A percentile compares a stretch with the other conserved stretches of the same genome.
Conservation (phyloP, 192 early-diverging fungal species). For the Backusella westeae region DNA sequence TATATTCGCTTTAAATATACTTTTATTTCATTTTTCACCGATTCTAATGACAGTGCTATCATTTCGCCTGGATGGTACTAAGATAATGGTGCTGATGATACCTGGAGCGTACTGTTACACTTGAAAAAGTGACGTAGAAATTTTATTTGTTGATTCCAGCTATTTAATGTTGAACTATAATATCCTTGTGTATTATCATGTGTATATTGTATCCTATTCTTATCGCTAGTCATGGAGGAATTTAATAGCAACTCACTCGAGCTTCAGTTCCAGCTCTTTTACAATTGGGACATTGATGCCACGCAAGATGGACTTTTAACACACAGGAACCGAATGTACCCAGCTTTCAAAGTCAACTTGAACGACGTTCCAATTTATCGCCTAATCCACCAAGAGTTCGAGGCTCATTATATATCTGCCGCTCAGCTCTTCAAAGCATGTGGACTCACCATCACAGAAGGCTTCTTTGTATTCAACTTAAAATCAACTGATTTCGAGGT, state of each 20-base stretch:
- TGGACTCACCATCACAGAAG: slow-evolving; percentile 32
- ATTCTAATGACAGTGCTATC: too few relatives aligned
- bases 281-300: slow-evolving; percentile 6
- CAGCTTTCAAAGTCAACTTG: slow-evolving; percentile 18
- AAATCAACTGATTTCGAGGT: slow-evolving; percentile 20
- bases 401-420: slow-evolving; percentile 24
- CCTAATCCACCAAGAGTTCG: slow-evolving; percentile 26
- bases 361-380: slow-evolving; percentile 27
- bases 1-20: too few relatives aligned
- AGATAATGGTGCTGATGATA: too few relatives aligned
- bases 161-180: background rate
- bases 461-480: slow-evolving; percentile 26
- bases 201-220: background rate
- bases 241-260: slow-evolving; percentile 4
- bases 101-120: too few relatives aligned
- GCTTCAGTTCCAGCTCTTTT: slow-evolving; percentile 26
- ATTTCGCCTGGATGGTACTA: too few relatives aligned
- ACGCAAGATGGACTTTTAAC: background rate
- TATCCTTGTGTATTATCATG: background rate
- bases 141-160: background rate
- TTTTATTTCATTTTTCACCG: too few relatives aligned
- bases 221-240: background rate
- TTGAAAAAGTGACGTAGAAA: background rate
- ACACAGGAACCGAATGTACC: slow-evolving; percentile 25
- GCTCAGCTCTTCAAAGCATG: slow-evolving; percentile 32